Evolutionary conservation across 441 rosid species (phyloP).

Genomic region (Populus tomentosa): DNA sequence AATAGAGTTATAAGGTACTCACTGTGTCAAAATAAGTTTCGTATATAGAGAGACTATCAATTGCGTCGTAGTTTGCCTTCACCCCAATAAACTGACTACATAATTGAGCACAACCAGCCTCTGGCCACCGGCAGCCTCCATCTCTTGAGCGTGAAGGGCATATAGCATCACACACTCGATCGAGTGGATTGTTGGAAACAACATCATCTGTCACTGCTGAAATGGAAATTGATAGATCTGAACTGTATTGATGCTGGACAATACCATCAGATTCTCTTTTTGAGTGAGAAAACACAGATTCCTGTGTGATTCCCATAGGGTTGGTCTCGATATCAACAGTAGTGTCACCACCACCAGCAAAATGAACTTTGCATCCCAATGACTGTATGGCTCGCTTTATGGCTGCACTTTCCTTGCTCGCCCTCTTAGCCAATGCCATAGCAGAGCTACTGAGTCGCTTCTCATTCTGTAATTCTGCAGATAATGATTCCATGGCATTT

Average conservation of each 20-base stretch:
- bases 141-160: slow-evolving; percentile 74
- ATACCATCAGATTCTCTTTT: slow-evolving; percentile 31
- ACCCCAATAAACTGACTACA: slow-evolving; percentile 83
- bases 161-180: slow-evolving; percentile 59
- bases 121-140: slow-evolving; percentile 93
- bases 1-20: background rate
- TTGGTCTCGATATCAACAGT: slow-evolving; percentile 50
- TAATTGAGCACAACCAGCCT: slow-evolving; percentile 82
- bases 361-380: slow-evolving; percentile 82
- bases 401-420: slow-evolving; percentile 69
- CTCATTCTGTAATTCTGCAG: slow-evolving; percentile 66
- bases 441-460: slow-evolving; percentile 61
- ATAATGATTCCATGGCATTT: slow-evolving; percentile 51
- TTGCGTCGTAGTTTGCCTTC: slow-evolving; percentile 86
- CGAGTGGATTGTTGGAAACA: slow-evolving; percentile 32
- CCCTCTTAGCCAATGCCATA: slow-evolving; percentile 58
- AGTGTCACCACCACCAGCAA: slow-evolving; percentile 58
- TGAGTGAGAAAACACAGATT: slow-evolving; percentile 24
- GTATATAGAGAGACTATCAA: slow-evolving; percentile 71
- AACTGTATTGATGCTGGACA: slow-evolving; percentile 32
- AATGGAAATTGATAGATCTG: slow-evolving; percentile 79
- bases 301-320: slow-evolving; percentile 24
- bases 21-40: slow-evolving; percentile 67
- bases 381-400: slow-evolving; percentile 81
- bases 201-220: slow-evolving; percentile 52